phyloP scores from a whole-genome alignment of 2,329 filamentous ascomycete genomes.

The Pyrenophora tritici-repentis region DNA sequence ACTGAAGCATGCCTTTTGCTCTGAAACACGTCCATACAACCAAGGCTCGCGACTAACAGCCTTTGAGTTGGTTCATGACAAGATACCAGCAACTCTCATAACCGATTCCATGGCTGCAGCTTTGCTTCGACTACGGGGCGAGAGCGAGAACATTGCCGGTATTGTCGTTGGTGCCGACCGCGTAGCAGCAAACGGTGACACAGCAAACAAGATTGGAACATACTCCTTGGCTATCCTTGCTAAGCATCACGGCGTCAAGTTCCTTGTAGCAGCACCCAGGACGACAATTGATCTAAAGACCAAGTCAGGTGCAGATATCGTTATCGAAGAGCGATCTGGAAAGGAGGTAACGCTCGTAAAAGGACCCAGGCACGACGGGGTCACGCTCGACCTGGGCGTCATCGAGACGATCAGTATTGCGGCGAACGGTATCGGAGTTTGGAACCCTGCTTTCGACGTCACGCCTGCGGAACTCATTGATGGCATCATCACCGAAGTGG shows the following conservation, averaged over 20 bases:
- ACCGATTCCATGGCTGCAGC: slow-evolving; percentile 97
- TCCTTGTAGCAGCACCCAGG: slow-evolving; percentile 90
- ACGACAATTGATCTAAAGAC: slow-evolving; percentile 92
- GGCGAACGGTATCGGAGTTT: slow-evolving; percentile 76
- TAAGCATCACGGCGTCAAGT: slow-evolving; percentile 84
- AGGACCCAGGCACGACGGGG: slow-evolving; percentile 71
- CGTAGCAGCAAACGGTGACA: slow-evolving; percentile 95
- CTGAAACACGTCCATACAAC: slow-evolving; percentile 96
- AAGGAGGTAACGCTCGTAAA: slow-evolving; percentile 85
- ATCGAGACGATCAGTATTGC: slow-evolving; percentile 80
- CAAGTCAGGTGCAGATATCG: slow-evolving; percentile 75
- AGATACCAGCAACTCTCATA: slow-evolving; percentile 87
- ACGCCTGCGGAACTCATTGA: slow-evolving; percentile 89
- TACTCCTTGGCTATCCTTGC: slow-evolving; percentile 92
- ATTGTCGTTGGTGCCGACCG: slow-evolving; percentile 95
- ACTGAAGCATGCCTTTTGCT: slow-evolving; percentile 88
- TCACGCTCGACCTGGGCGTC: slow-evolving; percentile 64
- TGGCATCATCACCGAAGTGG: slow-evolving; percentile 90
- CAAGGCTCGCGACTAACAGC: slow-evolving; percentile 94
- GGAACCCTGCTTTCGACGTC: slow-evolving; percentile 97
- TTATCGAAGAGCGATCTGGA: slow-evolving; percentile 84
- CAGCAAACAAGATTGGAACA: slow-evolving; percentile 97
- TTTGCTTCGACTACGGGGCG: slow-evolving; percentile 69
- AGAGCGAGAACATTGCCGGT: slow-evolving; percentile 71
- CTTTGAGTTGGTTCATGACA: slow-evolving; percentile 93